Conservation (phyloP, 2,329 filamentous ascomycete species). For the Taxawa tesnikishii region DNA sequence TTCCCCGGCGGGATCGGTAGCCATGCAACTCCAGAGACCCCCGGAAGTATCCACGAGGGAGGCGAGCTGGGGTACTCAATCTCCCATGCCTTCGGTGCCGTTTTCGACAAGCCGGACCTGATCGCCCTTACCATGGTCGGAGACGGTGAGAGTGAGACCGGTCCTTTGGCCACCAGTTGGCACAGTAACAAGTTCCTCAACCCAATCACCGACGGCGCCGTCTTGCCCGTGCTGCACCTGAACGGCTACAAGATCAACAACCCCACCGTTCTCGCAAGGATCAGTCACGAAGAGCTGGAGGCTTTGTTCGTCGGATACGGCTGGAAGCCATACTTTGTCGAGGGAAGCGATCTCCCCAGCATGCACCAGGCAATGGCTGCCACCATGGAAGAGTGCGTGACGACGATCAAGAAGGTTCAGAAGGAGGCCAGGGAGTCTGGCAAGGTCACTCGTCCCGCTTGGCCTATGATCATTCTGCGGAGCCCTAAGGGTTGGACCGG, state of each 20-base stretch:
- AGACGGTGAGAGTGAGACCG: slow-evolving; percentile 72
- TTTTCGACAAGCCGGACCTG: slow-evolving; percentile 62
- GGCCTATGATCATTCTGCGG: slow-evolving; percentile 70
- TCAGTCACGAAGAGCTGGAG: slow-evolving; percentile 61
- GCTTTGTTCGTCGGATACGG: slow-evolving; percentile 62
- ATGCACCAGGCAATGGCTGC: slow-evolving; percentile 78
- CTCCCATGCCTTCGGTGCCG: slow-evolving; percentile 65
- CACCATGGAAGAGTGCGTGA: slow-evolving; percentile 60
- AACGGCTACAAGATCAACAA: slow-evolving; percentile 85
- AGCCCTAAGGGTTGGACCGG: slow-evolving; percentile 73
- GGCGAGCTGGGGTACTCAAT: slow-evolving; percentile 74
- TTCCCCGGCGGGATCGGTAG: slow-evolving; percentile 70
- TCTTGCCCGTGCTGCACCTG: slow-evolving; percentile 64
- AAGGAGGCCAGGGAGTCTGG: slow-evolving; percentile 59
- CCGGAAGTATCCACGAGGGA: slow-evolving; percentile 65
- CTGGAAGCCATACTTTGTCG: slow-evolving; percentile 70
- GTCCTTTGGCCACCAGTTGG: slow-evolving; percentile 67
- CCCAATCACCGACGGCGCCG: slow-evolving; percentile 64
- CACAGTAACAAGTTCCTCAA: slow-evolving; percentile 76
- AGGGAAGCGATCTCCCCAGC: slow-evolving; percentile 57
- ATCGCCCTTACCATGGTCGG: slow-evolving; percentile 70
- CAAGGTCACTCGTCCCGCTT: slow-evolving; percentile 56
- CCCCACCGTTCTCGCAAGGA: slow-evolving; percentile 59
- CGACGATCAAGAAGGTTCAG: slow-evolving; percentile 56
- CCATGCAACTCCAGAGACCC: slow-evolving; percentile 68